Evolutionary conservation across 257 asterid species (phyloP).

Genomic region (Solanum boliviense): DNA sequence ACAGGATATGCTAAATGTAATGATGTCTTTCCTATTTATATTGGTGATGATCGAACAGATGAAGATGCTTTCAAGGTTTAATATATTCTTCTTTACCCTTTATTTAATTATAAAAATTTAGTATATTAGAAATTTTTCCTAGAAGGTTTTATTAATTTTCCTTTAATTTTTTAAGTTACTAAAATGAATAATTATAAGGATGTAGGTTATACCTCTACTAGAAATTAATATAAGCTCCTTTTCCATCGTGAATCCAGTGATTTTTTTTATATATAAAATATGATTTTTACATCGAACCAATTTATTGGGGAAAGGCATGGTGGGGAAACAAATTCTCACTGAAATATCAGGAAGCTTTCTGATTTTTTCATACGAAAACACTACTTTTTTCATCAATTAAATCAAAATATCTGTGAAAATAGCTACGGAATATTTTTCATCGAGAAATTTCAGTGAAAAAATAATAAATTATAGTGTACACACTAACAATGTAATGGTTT

Average conservation of each 20-base stretch:
- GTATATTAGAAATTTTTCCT: not conserved
- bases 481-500: not conserved
- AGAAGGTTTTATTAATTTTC: not conserved
- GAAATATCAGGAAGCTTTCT: no score
- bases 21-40: conserved; percentile 73
- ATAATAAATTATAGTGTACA: not conserved
- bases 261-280: no score
- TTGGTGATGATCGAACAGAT: conserved; percentile 84
- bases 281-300: no score
- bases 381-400: no score
- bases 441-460: not conserved
- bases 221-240: no score
- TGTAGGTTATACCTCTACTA: not conserved
- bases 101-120: not conserved
- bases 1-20: conserved; percentile 37
- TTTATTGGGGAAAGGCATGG: not conserved
- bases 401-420: no score
- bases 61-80: conserved; percentile 90
- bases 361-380: no score
- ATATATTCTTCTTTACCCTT: not conserved
- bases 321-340: not conserved
- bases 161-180: not conserved
- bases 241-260: no score
- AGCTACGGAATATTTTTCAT: not conserved
- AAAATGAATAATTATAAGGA: not conserved